Conservation (phyloP, 768 basidiomycete species). For the Coprinopsis cinerea region DNA sequence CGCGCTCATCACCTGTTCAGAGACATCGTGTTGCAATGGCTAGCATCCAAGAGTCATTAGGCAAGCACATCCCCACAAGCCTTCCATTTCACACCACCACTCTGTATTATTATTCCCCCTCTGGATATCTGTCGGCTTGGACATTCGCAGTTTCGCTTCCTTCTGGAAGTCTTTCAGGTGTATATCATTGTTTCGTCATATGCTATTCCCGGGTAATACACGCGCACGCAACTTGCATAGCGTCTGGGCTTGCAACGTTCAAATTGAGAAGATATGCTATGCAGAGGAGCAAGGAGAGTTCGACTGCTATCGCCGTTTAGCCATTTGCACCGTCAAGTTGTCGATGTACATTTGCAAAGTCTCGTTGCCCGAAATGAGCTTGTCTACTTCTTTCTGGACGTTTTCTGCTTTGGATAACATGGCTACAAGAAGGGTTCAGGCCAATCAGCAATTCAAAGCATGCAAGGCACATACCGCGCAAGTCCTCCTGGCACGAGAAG, state of each 20-base stretch:
- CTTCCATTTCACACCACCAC: background rate
- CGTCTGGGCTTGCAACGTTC: no score
- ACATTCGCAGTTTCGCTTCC: background rate
- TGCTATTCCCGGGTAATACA: conserved; percentile 1
- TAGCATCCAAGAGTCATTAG: conserved; percentile 32
- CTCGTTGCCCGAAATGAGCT: conserved; percentile 71
- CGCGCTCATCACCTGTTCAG: conserved; percentile 26
- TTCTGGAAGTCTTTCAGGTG: background rate
- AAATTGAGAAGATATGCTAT: no score
- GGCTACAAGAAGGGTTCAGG: conserved; percentile 32
- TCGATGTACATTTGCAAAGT: conserved; percentile 88
- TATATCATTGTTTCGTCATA: background rate
- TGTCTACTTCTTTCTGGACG: conserved; percentile 77
- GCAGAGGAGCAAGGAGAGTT: background rate
- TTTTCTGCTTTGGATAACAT: conserved; percentile 60
- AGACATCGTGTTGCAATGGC: conserved; percentile 87
- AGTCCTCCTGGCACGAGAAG: conserved; percentile 65
- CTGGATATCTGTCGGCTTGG: background rate
- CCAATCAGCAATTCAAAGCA: conserved; percentile 3
- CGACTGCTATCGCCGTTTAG: conserved; percentile 54
- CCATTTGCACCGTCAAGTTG: conserved; percentile 84
- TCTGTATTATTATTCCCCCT: background rate
- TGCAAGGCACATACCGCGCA: conserved; percentile 47
- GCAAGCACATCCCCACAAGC: background rate
- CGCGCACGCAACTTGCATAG: background rate